Base-by-base conservation (phyloP, 352 stramenopile species). In the Phytopythium chamaehyphon region DNA sequence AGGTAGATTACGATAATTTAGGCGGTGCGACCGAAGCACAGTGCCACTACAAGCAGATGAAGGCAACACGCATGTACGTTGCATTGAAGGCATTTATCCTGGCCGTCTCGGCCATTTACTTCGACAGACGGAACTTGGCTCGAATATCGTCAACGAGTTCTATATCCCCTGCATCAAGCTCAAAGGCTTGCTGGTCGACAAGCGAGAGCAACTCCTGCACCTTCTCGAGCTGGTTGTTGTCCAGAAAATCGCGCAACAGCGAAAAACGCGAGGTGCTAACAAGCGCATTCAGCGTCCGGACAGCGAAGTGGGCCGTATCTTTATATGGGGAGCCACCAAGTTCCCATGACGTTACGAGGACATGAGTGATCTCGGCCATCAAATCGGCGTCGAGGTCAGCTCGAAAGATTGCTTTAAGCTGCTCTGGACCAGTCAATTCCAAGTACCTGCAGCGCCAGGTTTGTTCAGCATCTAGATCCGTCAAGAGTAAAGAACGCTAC, bases 341-440 rank as follows among this genome's bases (percentile, higher is more conserved):
- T 3, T 45, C 7, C 64, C 64, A 81, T 1, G 60, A 70, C 6
- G 35, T 44, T 3, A 82, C 46, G 6, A 90, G 21, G 5, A 83
- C 73, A 43, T 73, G 47, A 19, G 85, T 47, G 37, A 94, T 87
- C 10, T 89, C 74, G 14, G 66, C 72, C 55, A 94, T 61, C 33
- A 92, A 54, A 39, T 94, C 82, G 0, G 80, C 68, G 42, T 93
- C 82, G 22, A 94, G 73, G 26, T 92, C 84, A 11, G 58, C 21
- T 42, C 69, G 78, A 54, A 93, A 94, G 15, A 94, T 57, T 15
- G 64, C 54, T 1, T 40, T 57, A 11, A 94, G 61, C 6, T 64
- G 57, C 21, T 66, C 47, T 0, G 73, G 51, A 8, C 73, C 86
- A 16, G 77, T 85, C 44, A 86, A 21, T 39, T 64, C 43, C n/a